Percentiles rank a stretch among this genome's conserved stretches.
phyloP scores from a whole-genome alignment of 345 rosid species.

The Syzygium grande region DNA sequence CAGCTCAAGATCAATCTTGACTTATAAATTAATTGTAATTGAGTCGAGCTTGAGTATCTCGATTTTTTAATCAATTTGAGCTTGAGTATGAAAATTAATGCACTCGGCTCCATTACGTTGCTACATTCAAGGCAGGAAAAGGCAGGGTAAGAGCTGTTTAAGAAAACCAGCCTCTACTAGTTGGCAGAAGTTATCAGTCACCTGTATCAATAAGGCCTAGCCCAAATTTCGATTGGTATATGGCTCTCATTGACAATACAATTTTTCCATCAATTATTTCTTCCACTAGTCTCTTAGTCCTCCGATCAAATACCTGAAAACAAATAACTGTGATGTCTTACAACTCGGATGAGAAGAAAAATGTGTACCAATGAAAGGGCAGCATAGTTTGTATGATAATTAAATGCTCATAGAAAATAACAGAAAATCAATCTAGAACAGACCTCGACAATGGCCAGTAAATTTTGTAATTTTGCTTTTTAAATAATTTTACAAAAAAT shows the following conservation, averaged over 20 bases:
- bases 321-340: neutral
- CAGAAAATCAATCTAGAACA: neutral
- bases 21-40: neutral
- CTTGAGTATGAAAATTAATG: neutral
- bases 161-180: neutral
- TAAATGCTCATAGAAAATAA: neutral
- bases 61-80: neutral
- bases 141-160: neutral
- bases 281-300: slow-evolving; percentile 81
- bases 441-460: neutral
- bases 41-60: neutral
- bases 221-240: slow-evolving; percentile 90
- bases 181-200: slow-evolving; percentile 4
- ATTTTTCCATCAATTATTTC: slow-evolving; percentile 85
- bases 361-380: neutral
- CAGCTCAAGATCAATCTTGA: neutral
- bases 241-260: slow-evolving; percentile 84
- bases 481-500: neutral
- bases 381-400: neutral
- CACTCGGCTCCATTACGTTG: neutral
- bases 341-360: neutral
- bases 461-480: neutral
- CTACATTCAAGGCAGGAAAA: neutral
- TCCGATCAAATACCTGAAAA: slow-evolving; percentile 73
- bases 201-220: slow-evolving; percentile 83